These are phyloP conservation scores for Starmerella bombicola DNA, from an alignment of 805 yeast genomes.

Conservation along the genomic window DNA sequence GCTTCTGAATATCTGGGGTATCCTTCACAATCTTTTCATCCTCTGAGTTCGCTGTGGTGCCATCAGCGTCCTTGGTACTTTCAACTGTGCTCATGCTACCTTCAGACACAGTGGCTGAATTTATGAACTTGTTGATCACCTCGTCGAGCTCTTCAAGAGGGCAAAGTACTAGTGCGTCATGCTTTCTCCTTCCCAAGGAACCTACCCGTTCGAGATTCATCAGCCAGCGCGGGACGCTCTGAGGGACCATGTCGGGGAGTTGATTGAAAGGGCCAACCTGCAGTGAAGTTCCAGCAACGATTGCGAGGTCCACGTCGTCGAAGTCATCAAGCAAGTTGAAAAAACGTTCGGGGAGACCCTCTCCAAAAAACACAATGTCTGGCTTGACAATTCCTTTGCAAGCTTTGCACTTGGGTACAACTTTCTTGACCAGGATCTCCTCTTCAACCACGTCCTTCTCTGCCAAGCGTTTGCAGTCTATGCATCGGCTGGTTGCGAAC, in stretches of 20 bases:
- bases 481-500: slow-evolving; percentile 73
- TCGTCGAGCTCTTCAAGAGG: slow-evolving; percentile 43
- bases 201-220: slow-evolving; percentile 73
- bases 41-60: not conserved
- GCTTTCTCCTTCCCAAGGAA: slow-evolving; percentile 40
- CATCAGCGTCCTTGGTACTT: not conserved
- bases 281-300: slow-evolving; percentile 87
- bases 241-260: slow-evolving; percentile 53
- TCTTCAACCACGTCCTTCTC: slow-evolving; percentile 24
- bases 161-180: slow-evolving; percentile 50
- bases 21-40: not conserved
- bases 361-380: slow-evolving; percentile 91
- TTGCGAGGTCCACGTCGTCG: slow-evolving; percentile 41
- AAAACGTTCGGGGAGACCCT: slow-evolving; percentile 58
- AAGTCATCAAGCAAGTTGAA: slow-evolving; percentile 60
- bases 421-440: slow-evolving; percentile 15
- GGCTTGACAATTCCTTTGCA: slow-evolving; percentile 81
- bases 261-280: slow-evolving; percentile 85
- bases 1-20: not conserved
- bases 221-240: slow-evolving; percentile 43
- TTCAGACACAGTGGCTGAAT: too few species aligned
- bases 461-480: slow-evolving; percentile 53
- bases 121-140: not conserved
- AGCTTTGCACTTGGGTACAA: slow-evolving; percentile 38
- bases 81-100: too few species aligned